These are phyloP conservation scores for Lolium perenne DNA, from an alignment of 176 grass and related monocot species.

Conservation along the genomic window DNA sequence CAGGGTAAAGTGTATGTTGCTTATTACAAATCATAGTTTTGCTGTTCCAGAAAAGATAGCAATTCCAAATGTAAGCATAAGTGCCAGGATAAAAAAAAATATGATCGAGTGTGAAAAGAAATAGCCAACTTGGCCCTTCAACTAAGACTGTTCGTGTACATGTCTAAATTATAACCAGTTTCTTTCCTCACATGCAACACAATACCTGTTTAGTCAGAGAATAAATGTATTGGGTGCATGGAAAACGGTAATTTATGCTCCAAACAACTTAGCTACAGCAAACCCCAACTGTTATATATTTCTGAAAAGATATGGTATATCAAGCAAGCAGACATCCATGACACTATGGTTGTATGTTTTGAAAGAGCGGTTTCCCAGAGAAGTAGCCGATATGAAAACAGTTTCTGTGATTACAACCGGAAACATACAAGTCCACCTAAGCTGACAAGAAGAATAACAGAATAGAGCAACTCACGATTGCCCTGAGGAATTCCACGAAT, in stretches of 20 bases:
- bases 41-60: slow-evolving; percentile 18
- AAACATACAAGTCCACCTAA: background rate
- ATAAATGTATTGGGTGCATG: background rate
- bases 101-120: background rate
- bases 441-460: background rate
- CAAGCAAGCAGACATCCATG: background rate
- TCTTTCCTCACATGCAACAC: background rate
- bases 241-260: slow-evolving; percentile 8
- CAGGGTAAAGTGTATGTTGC: background rate
- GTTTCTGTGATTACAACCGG: background rate
- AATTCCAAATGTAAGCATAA: background rate
- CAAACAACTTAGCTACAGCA: background rate
- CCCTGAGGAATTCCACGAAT: slow-evolving; percentile 82
- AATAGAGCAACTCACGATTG: slow-evolving; percentile 64
- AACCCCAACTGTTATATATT: background rate
- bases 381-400: background rate
- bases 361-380: background rate
- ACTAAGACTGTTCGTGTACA: background rate
- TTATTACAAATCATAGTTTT: slow-evolving; percentile 17
- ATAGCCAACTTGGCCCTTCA: background rate
- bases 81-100: background rate
- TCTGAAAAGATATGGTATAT: background rate
- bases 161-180: slow-evolving; percentile 7
- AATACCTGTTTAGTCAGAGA: background rate
- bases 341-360: background rate